Conservation (phyloP, 2,329 filamentous ascomycete species). For the Phaeosphaeria sp. region DNA sequence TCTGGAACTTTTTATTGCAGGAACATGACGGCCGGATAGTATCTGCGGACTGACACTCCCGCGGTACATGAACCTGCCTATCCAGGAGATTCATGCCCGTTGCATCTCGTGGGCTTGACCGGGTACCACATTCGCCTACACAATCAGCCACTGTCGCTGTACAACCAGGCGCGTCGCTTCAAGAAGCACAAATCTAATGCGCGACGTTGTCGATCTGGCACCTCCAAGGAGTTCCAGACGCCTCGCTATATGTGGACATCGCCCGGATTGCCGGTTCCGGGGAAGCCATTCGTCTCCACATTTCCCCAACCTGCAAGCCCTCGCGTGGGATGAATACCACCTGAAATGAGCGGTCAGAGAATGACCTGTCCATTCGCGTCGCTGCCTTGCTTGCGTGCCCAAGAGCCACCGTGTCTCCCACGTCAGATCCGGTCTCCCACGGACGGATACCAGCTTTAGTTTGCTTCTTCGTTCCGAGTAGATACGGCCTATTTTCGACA, state of each 20-base stretch:
- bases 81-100: slow-evolving; percentile 6
- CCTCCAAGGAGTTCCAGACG: slow-evolving; percentile 19
- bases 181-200: slow-evolving; percentile 4
- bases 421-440: slow-evolving; percentile 16
- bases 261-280: slow-evolving; percentile 28
- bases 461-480: slow-evolving; percentile 20
- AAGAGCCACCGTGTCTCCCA: slow-evolving; percentile 9
- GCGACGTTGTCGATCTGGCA: slow-evolving; percentile 13
- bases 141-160: background rate
- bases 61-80: slow-evolving; percentile 10
- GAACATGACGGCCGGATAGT: slow-evolving; percentile 17
- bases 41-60: slow-evolving; percentile 10
- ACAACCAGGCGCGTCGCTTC: background rate
- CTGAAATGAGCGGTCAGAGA: slow-evolving; percentile 33
- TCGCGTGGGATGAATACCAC: slow-evolving; percentile 31
- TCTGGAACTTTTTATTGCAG: slow-evolving; percentile 31
- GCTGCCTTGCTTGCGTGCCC: slow-evolving; percentile 16
- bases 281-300: slow-evolving; percentile 25
- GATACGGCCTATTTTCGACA: slow-evolving; percentile 5
- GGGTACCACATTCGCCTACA: slow-evolving; percentile 1
- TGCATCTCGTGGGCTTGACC: background rate
- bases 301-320: slow-evolving; percentile 30
- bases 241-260: slow-evolving; percentile 22
- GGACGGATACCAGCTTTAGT: slow-evolving; percentile 7
- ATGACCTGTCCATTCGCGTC: slow-evolving; percentile 18